Conservation (phyloP, 345 rosid genomes). For the Carallia pectinifolia region DNA sequence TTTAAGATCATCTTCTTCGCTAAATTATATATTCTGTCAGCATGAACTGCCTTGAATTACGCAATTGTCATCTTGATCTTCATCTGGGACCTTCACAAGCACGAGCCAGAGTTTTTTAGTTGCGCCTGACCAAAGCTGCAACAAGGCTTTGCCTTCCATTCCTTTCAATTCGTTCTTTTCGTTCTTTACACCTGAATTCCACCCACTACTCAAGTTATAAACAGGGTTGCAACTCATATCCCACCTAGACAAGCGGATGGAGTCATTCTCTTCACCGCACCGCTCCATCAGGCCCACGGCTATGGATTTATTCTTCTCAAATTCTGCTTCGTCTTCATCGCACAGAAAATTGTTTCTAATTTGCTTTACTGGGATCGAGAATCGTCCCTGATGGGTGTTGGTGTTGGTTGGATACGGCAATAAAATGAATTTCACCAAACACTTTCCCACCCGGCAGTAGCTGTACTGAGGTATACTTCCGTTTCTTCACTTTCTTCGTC, state of each 20-base stretch:
- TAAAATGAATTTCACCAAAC: too few species aligned
- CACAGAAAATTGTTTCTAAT: background rate
- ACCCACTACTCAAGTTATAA: background rate
- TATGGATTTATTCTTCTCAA: background rate
- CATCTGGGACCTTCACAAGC: too few species aligned
- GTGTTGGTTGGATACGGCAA: too few species aligned
- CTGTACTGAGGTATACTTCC: background rate
- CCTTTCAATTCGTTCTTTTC: background rate
- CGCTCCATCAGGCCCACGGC: background rate
- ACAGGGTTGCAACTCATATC: too few species aligned
- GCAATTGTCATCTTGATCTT: too few species aligned
- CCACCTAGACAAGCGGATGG: background rate
- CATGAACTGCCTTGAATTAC: too few species aligned
- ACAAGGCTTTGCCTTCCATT: background rate
- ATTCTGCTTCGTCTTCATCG: background rate
- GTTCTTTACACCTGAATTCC: background rate
- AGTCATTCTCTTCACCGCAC: background rate
- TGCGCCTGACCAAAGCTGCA: background rate
- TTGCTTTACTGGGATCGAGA: background rate
- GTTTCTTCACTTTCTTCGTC: background rate
- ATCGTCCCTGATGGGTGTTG: background rate
- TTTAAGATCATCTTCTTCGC: conserved; percentile 24
- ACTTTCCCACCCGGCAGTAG: too few species aligned
- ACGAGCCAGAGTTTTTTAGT: background rate
- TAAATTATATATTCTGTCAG: too few species aligned